Evolutionary conservation across 2,329 filamentous ascomycete genomes (phyloP).

Genomic region (Zymoseptoria ardabiliae): DNA sequence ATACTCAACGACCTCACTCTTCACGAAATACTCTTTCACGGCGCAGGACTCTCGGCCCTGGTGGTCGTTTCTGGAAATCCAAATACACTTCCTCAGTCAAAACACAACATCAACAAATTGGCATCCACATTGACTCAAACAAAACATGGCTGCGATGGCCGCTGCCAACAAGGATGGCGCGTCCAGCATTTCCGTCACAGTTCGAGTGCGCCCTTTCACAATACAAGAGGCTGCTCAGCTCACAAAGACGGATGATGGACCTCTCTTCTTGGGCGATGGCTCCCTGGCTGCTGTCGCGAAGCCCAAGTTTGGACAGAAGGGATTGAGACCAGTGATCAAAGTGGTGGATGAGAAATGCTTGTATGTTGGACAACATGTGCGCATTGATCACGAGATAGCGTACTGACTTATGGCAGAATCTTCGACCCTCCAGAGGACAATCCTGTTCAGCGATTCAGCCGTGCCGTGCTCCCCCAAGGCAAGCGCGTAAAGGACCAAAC

Average conservation of each 20-base stretch:
- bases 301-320: conserved; percentile 77
- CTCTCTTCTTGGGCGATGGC: conserved; percentile 91
- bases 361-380: conserved; percentile 47
- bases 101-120: not conserved
- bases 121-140: conserved; percentile 2
- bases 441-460: conserved; percentile 78
- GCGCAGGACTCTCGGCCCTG: not conserved
- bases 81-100: not conserved
- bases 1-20: not conserved
- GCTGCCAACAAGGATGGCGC: conserved; percentile 32
- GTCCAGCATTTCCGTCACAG: conserved; percentile 45
- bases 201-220: conserved; percentile 60
- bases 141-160: conserved; percentile 10
- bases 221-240: conserved; percentile 94
- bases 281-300: conserved; percentile 81
- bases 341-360: conserved; percentile 93
- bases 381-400: not conserved
- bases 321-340: conserved; percentile 86
- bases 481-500: conserved; percentile 97
- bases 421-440: conserved; percentile 97
- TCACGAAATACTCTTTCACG: not conserved
- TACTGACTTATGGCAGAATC: conserved; percentile 51
- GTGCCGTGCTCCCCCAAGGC: conserved; percentile 61
- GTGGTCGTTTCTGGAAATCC: not conserved
- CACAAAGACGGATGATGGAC: conserved; percentile 70